phyloP scores from a whole-genome alignment of 208 protist genomes.

The Novymonas esmeraldas region DNA sequence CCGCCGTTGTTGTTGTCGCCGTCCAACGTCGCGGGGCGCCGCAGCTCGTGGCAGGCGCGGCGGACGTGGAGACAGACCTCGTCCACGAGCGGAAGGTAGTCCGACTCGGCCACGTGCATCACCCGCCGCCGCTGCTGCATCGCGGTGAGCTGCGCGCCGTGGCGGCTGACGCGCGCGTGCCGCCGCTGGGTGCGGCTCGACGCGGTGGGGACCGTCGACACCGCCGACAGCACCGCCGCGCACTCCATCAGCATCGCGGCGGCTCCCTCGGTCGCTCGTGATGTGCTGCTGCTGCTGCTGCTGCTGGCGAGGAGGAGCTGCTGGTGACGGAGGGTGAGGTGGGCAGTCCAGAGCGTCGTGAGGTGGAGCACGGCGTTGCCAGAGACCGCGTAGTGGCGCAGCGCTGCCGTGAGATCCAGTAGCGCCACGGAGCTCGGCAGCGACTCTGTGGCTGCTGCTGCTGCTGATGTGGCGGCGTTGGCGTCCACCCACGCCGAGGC shows the following conservation, averaged over 20 bases:
- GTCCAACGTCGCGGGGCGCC: background rate
- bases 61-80: slow-evolving; percentile 31
- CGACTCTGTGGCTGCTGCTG: background rate
- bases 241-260: slow-evolving; percentile 5
- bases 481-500: background rate
- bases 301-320: background rate
- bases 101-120: slow-evolving; percentile 36
- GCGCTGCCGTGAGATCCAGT: slow-evolving; percentile 47
- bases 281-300: background rate
- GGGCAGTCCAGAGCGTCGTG: slow-evolving; percentile 46
- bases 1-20: background rate
- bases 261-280: background rate
- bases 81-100: slow-evolving; percentile 55
- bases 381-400: slow-evolving; percentile 67
- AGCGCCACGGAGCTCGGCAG: slow-evolving; percentile 26
- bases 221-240: slow-evolving; percentile 12
- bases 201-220: slow-evolving; percentile 19
- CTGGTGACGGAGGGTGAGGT: slow-evolving; percentile 11
- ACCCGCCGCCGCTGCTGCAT: background rate
- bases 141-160: background rate
- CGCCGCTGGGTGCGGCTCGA: slow-evolving; percentile 19
- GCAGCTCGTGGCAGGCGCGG: slow-evolving; percentile 9
- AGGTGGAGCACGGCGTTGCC: slow-evolving; percentile 59
- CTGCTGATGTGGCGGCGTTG: background rate
- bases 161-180: slow-evolving; percentile 5